Conservation (phyloP, 305 asterid species). For the Solanum hybrid region DNA sequence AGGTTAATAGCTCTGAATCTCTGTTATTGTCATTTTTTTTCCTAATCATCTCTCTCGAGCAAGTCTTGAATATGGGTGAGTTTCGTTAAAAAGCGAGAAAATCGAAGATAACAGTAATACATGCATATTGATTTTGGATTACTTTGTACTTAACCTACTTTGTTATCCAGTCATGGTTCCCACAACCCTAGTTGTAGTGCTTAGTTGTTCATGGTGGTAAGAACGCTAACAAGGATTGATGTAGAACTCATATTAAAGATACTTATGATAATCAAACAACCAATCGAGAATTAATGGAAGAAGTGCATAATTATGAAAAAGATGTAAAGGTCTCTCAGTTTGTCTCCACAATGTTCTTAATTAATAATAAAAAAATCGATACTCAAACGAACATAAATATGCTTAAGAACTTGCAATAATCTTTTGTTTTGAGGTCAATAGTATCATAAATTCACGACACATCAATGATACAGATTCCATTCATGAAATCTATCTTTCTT, state of each 20-base stretch:
- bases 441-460: neutral
- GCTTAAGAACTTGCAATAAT: neutral
- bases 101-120: neutral
- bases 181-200: neutral
- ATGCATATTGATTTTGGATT: neutral
- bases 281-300: too few relatives aligned
- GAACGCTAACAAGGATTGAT: neutral
- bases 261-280: neutral
- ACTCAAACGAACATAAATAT: too few relatives aligned
- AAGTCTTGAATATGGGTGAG: neutral
- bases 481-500: neutral
- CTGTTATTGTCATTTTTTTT: rapidly evolving
- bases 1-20: too few relatives aligned
- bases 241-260: neutral
- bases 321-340: too few relatives aligned
- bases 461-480: neutral
- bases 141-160: neutral
- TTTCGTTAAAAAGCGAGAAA: neutral
- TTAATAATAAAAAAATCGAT: too few relatives aligned
- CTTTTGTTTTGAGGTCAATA: neutral
- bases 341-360: too few relatives aligned
- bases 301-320: too few relatives aligned
- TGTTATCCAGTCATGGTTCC: neutral
- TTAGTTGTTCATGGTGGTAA: neutral
- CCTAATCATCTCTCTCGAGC: neutral